Percentiles rank a stretch among this genome's conserved stretches.
Conservation (phyloP, 164 flowering plant genomes). For the Berberis vulgaris region DNA sequence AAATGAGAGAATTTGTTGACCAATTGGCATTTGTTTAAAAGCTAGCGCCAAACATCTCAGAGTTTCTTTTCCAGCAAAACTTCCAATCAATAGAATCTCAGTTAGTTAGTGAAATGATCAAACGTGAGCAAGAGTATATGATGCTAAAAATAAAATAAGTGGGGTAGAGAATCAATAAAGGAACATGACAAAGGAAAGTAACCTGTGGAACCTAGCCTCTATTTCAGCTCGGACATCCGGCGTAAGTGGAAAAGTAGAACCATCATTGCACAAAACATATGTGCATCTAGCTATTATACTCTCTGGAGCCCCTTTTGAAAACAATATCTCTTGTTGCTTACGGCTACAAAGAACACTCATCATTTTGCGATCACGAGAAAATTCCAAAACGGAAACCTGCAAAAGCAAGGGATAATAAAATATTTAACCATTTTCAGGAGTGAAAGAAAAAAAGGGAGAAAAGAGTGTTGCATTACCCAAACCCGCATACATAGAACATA, state of each 20-base stretch:
- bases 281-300: slow-evolving; percentile 84
- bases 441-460: background rate
- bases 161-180: background rate
- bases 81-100: slow-evolving; percentile 16
- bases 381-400: slow-evolving; percentile 80
- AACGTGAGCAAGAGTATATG: background rate
- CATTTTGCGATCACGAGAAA: slow-evolving; percentile 97
- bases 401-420: background rate
- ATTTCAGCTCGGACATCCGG: slow-evolving; percentile 49
- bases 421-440: background rate
- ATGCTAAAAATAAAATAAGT: background rate
- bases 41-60: slow-evolving; percentile 94
- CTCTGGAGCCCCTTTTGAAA: slow-evolving; percentile 99
- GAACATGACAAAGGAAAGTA: background rate
- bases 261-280: slow-evolving; percentile 78
- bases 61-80: slow-evolving; percentile 88
- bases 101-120: slow-evolving; percentile 1
- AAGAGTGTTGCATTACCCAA: background rate
- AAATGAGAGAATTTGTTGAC: slow-evolving; percentile 60
- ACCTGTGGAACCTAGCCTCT: slow-evolving; percentile 78
- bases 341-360: slow-evolving; percentile 93
- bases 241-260: slow-evolving; percentile 67
- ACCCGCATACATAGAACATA: too few species aligned
- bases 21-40: slow-evolving; percentile 63
- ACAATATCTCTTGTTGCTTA: slow-evolving; percentile 62